These are phyloP conservation scores for Zygoascus flipseniorum DNA, from an alignment of 805 yeast genomes.

Conservation along the genomic window DNA sequence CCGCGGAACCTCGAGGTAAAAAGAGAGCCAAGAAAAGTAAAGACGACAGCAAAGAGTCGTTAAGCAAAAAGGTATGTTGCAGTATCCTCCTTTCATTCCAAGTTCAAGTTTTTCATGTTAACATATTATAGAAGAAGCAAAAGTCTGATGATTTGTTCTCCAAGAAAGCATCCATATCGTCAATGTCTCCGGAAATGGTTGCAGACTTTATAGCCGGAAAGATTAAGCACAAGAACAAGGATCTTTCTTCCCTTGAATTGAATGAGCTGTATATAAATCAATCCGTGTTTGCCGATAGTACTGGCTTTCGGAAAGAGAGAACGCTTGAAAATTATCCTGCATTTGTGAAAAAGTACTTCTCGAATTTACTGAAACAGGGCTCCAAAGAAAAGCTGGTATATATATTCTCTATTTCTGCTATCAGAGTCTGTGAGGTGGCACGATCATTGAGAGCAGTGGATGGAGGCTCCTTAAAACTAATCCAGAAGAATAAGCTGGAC, in stretches of 20 bases:
- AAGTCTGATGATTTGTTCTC: conserved; percentile 59
- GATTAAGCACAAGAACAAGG: conserved; percentile 52
- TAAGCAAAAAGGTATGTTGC: conserved; percentile 14
- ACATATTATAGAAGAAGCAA: conserved; percentile 40
- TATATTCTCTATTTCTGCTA: conserved; percentile 63
- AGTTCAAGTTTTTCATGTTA: conserved; percentile 11
- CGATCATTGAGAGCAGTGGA: conserved; percentile 44
- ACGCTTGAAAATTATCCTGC: conserved; percentile 45
- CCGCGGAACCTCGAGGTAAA: conserved; percentile 8
- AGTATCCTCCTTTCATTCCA: conserved; percentile 1
- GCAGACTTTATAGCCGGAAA: conserved; percentile 59
- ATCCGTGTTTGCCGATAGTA: conserved; percentile 54
- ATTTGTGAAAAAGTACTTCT: conserved; percentile 22
- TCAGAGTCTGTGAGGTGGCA: conserved; percentile 79
- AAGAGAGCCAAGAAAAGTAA: conserved; percentile 13
- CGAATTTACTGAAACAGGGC: conserved; percentile 1
- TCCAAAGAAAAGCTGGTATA: conserved; percentile 35
- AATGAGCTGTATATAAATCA: conserved; percentile 52
- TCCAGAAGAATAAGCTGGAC: conserved; percentile 62
- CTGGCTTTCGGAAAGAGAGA: conserved; percentile 47
- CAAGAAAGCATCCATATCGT: conserved; percentile 48
- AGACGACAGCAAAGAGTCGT: conserved; percentile 14
- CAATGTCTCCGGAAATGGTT: conserved; percentile 48
- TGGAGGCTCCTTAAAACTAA: conserved; percentile 57
- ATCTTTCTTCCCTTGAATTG: conserved; percentile 68